Percentiles rank a stretch among this genome's conserved stretches.
Conservation (phyloP, 1,284 basidiomycete species). For the Ceratobasidium sp. region DNA sequence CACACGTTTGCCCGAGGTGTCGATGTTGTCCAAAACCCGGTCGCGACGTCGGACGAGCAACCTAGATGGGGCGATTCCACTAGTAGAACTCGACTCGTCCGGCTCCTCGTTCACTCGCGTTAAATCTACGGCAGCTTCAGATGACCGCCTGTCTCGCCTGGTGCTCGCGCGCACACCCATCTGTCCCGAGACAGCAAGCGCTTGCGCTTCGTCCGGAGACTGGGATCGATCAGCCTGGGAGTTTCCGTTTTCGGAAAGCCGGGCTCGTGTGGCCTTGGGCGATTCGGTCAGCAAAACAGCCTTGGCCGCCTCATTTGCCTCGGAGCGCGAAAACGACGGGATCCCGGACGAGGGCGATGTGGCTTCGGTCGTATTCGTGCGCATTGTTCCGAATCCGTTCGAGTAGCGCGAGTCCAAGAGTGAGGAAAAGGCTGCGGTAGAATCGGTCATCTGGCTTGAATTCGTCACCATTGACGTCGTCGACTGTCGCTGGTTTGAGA, state of each 20-base stretch:
- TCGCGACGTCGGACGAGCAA: neutral
- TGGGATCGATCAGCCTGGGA: constrained; percentile 31
- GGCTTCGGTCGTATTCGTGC: constrained; percentile 76
- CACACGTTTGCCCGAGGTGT: constrained; percentile 44
- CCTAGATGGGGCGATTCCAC: constrained; percentile 48
- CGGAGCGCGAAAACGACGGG: constrained; percentile 66
- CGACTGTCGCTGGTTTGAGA: constrained; percentile 34
- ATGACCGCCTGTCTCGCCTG: constrained; percentile 64
- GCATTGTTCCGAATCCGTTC: constrained; percentile 76
- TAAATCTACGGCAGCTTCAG: constrained; percentile 68
- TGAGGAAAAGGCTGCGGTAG: constrained; percentile 65
- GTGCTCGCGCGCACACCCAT: constrained; percentile 35
- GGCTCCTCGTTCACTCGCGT: constrained; percentile 73
- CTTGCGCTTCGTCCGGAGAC: constrained; percentile 25
- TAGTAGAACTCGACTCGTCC: constrained; percentile 54
- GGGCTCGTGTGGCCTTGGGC: constrained; percentile 29
- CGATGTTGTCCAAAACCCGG: constrained; percentile 28
- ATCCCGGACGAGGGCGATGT: constrained; percentile 65
- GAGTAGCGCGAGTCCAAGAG: constrained; percentile 60
- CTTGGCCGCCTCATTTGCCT: constrained; percentile 56
- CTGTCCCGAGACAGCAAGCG: constrained; percentile 12
- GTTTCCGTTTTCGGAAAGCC: constrained; percentile 38
- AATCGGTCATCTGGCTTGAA: constrained; percentile 61
- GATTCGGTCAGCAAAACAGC: constrained; percentile 39
- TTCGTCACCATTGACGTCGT: constrained; percentile 49